Evolutionary conservation across 75 land plant genomes (phyloP).

Genomic region (Adiantum capillusveneris): DNA sequence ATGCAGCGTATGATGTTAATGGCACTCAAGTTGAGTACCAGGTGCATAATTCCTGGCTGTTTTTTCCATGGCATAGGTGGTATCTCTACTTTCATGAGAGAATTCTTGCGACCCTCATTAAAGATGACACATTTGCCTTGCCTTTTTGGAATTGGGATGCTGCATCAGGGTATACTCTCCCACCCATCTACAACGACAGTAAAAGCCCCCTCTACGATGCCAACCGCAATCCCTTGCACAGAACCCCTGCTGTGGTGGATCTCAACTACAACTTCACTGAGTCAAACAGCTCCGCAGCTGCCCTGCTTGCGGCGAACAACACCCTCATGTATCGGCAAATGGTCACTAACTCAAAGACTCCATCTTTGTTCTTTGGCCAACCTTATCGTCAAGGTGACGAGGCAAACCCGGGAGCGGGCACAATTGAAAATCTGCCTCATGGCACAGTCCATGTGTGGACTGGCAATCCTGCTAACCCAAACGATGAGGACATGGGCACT

Average conservation of each 20-base stretch:
- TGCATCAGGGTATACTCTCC: constrained; percentile 32
- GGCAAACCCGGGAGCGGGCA: constrained; percentile 39
- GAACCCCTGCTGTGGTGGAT: constrained; percentile 29
- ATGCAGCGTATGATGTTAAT: constrained; percentile 33
- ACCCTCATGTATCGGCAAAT: constrained; percentile 52
- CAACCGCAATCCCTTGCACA: constrained; percentile 30
- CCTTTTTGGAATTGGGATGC: constrained; percentile 77
- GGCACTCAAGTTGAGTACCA: constrained; percentile 41
- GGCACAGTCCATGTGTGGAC: constrained; percentile 51
- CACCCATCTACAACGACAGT: constrained; percentile 21
- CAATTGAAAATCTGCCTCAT: constrained; percentile 51
- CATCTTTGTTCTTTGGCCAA: constrained; percentile 42
- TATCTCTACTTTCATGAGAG: constrained; percentile 65
- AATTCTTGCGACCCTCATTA: constrained; percentile 44
- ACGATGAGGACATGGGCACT: constrained; percentile 54
- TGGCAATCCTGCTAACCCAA: constrained; percentile 38
- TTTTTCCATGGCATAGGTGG: constrained; percentile 56
- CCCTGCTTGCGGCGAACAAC: constrained; percentile 2
- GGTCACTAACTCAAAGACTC: constrained; percentile 27
- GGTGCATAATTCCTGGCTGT: constrained; percentile 21
- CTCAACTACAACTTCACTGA: constrained; percentile 25
- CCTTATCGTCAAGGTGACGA: constrained; percentile 46
- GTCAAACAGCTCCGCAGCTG: background rate
- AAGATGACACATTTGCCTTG: constrained; percentile 47
- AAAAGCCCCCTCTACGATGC: constrained; percentile 32